Evolutionary conservation across 75 land plant species (phyloP), one percentile per base, ranked within the genome.

Genomic region (Pseudotsuga menziesii): DNA sequence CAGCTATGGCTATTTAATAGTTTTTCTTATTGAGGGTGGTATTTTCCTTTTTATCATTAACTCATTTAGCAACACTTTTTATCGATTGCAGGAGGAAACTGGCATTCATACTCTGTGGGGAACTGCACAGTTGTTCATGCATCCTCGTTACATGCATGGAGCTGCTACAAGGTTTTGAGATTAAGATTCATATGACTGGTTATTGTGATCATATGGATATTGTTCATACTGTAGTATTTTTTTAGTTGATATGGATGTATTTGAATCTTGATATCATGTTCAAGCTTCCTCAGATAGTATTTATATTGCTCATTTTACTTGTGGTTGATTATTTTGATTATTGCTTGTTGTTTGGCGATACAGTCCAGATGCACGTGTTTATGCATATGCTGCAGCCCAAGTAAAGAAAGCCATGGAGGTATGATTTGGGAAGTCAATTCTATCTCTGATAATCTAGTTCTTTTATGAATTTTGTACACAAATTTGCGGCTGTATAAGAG

Each of bases 341-440:
- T n/a, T 22, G 4, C 13, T 41, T 48, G 11, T 58, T 44, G 48
- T 64, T 57, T 72, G 32, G 57, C 57, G 58, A 72, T 82, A 71
- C 91, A 96, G 99, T 81, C 85, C 99, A 76, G 98, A 96, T 76
- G 72, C 86, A 4, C 86, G 79, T 39, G 94, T 94, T 16, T 96
- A 88, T 87, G 97, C 93, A 61, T 94, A 91, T 88, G 91, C 94
- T 81, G 99, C 97, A 48, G 99, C 99, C 9, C 99, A 96, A 82
- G 99, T 96, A 72, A 96, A 96, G 90, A 96, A 96, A 81, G 99
- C 99, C 60, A 89, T 96, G 84, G 97, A 96, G 99, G 99, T 96
- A 44, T 25, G 55, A 78, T n/a, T 13, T 60, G 29, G 25, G 11
- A 20, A 25, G 35, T 61, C 63, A 71, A 20, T 72, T 32, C 16